Evolutionary conservation across 1,284 basidiomycete genomes (phyloP), one percentile per base, ranked within the genome.

Genomic region (Lignosus rhinocerotis): DNA sequence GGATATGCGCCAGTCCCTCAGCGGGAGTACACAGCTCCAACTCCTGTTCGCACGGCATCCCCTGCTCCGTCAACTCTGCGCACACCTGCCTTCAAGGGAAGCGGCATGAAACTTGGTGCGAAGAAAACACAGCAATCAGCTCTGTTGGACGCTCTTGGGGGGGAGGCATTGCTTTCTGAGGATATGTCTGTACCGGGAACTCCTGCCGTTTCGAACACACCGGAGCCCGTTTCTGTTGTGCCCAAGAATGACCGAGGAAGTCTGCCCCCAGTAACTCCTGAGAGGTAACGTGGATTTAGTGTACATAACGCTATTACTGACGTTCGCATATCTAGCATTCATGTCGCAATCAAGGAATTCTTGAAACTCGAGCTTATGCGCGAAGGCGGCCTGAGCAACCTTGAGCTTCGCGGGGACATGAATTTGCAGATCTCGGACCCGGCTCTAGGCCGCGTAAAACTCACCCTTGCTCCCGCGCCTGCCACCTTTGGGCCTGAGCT

Each of bases 31-130:
- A 72, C 84, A 1, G 79, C 87, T 14, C 68, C 80, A 1, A 66
- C 78, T 6, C 72, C 73, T 30, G 72, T 77, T 0, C 81, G 84
- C 31, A 78, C 75, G 0, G 75, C 78, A 0, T 82, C 87, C 0
- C 80, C 85, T 44, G 78, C 79, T 0, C 80, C 84, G 3, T 77
- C 80, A 17, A 73, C 78, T 12, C 71, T 78, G 67, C 88, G 83
- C 45, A 68, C 83, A 0, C 89, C 93, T 9, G 86, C 92, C 1
- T 98, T 99, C 87, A 98, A 97, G 80, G 88, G 91, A 53, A 86
- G 89, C 34, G 96, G 96, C 33, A 98, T 99, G 96, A 98, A 98
- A 72, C 83, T 99, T n/a, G 96, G 96, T 38, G 83, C 86, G 67
- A 97, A 96, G 78, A 96, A 94, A 76, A 89, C 88, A 51, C 90